These are phyloP conservation scores for Cenchrus fungigraminus DNA, from an alignment of 176 grass and related monocot genomes.

Conservation along the genomic window DNA sequence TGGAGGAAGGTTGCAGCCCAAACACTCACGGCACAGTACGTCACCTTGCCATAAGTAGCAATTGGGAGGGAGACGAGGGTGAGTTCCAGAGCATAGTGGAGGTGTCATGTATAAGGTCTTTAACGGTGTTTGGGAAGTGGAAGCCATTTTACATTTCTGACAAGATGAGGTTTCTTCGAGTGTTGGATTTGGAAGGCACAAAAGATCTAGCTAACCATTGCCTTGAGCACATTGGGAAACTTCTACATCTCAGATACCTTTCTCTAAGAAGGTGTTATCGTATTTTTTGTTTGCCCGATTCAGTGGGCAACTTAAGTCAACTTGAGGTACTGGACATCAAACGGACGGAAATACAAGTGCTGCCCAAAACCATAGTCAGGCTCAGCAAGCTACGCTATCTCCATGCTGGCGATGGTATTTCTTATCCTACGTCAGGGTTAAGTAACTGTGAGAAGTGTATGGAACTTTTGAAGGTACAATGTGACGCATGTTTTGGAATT, in stretches of 20 bases:
- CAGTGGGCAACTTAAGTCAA: not conserved
- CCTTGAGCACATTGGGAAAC: conserved; percentile 15
- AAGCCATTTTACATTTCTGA: not conserved
- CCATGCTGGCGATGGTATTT: no score
- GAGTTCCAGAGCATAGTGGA: not conserved
- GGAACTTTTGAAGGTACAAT: no score
- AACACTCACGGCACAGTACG: not conserved
- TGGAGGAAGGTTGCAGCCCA: not conserved
- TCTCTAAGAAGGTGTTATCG: not conserved
- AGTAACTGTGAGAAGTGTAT: no score
- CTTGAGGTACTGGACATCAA: conserved; percentile 20
- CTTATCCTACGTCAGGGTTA: no score
- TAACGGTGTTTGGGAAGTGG: conserved; percentile 33
- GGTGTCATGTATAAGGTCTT: conserved; percentile 8
- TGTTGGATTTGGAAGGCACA: conserved; percentile 44
- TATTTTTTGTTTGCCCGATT: not conserved
- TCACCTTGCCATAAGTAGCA: not conserved
- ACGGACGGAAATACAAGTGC: not conserved
- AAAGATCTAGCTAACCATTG: not conserved
- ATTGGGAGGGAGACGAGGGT: not conserved
- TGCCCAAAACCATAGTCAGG: not conserved
- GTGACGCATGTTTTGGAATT: no score
- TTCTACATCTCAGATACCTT: conserved; percentile 39
- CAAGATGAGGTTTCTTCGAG: conserved; percentile 41
- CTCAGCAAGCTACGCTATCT: not conserved